A percentile compares a stretch with the other conserved stretches of the same genome.
Evolutionary conservation across 805 yeast genomes (phyloP).

Genomic region (Trichomonascus vanleenenianus): DNA sequence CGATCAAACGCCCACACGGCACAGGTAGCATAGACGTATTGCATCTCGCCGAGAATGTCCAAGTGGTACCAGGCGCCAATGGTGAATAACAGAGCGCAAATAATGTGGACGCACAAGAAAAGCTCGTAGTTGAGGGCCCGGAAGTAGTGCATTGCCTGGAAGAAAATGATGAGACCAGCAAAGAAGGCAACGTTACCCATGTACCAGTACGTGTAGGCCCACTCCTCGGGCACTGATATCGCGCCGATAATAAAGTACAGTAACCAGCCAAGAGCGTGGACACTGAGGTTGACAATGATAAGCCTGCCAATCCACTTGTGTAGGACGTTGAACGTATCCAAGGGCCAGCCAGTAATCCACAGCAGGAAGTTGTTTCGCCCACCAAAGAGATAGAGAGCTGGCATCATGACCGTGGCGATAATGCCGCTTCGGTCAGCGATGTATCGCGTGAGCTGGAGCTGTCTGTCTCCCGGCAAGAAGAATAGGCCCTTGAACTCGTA

Average conservation of each 20-base stretch:
- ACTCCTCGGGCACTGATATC: constrained; percentile 37
- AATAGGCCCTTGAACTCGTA: constrained; percentile 5
- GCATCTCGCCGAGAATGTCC: constrained; percentile 36
- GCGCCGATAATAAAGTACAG: constrained; percentile 40
- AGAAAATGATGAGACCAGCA: constrained; percentile 35
- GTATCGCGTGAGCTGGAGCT: constrained; percentile 34
- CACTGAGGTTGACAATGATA: constrained; percentile 25
- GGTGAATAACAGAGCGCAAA: constrained; percentile 46
- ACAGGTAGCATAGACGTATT: constrained; percentile 44
- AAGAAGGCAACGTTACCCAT: constrained; percentile 41
- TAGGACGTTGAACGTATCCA: constrained; percentile 49
- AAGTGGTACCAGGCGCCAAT: constrained; percentile 55
- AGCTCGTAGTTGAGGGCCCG: constrained; percentile 52
- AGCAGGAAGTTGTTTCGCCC: constrained; percentile 66
- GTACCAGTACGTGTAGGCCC: constrained; percentile 33
- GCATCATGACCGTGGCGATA: constrained; percentile 41
- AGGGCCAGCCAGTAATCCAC: constrained; percentile 53
- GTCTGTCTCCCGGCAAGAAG: neutral
- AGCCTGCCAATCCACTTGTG: constrained; percentile 59
- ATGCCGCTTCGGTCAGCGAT: constrained; percentile 36
- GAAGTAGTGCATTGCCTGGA: constrained; percentile 44
- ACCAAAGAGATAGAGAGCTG: constrained; percentile 46
- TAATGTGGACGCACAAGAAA: constrained; percentile 51
- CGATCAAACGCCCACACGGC: constrained; percentile 71
- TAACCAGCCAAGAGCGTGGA: constrained; percentile 9